phyloP scores from a whole-genome alignment of 2,329 filamentous ascomycete genomes.

The Talaromyces piceae region DNA sequence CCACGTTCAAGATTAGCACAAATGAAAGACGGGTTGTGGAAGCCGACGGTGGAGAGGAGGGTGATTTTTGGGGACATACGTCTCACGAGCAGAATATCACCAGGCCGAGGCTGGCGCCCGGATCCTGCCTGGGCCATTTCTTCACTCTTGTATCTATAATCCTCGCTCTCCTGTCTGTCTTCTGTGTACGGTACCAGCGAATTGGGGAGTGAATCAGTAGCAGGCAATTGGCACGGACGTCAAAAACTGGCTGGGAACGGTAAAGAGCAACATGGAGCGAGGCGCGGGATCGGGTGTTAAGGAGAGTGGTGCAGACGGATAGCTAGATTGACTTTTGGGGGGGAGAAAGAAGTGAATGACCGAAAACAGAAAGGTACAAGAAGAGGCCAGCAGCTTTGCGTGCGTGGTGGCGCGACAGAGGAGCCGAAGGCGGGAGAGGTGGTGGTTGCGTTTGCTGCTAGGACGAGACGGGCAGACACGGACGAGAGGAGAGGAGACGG shows the following conservation, averaged over 20 bases:
- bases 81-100: constrained; percentile 38
- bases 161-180: too few relatives aligned
- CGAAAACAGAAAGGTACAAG: neutral
- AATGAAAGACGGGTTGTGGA: neutral
- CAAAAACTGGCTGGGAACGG: constrained; percentile 14
- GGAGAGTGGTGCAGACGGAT: neutral
- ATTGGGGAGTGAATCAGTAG: constrained; percentile 9
- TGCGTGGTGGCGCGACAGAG: neutral
- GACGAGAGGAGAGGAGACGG: neutral
- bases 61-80: constrained; percentile 39
- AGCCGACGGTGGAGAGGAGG: constrained; percentile 7
- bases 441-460: neutral
- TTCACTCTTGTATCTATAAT: too few relatives aligned
- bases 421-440: constrained; percentile 10
- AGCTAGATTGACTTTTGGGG: neutral
- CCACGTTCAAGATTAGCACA: constrained; percentile 18
- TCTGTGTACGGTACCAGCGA: neutral
- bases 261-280: constrained; percentile 25
- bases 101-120: constrained; percentile 31
- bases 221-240: constrained; percentile 9
- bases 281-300: neutral
- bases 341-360: too few relatives aligned
- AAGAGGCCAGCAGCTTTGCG: neutral
- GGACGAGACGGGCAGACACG: neutral
- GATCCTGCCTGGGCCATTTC: constrained; percentile 25